These are phyloP conservation scores for Vitis riparia DNA, from an alignment of 164 flowering plant species.

Conservation along the genomic window DNA sequence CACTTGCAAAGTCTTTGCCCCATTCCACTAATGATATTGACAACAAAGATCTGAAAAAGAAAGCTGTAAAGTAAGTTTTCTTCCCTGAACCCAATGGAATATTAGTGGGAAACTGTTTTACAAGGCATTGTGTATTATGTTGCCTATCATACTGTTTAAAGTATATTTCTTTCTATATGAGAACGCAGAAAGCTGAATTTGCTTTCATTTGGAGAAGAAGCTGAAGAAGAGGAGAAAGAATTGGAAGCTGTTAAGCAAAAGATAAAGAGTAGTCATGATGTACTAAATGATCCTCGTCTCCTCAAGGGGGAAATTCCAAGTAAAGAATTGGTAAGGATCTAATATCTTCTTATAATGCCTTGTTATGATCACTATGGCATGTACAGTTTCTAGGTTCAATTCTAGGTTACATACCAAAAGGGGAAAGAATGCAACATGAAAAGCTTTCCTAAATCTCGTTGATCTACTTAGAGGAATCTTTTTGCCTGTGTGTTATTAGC, in stretches of 20 bases:
- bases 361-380: background rate
- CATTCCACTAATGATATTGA: slow-evolving; percentile 37
- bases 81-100: background rate
- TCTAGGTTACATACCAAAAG: background rate
- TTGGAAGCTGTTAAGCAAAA: slow-evolving; percentile 63
- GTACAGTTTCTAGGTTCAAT: background rate
- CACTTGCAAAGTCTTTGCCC: slow-evolving; percentile 30
- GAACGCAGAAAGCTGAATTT: slow-evolving; percentile 75
- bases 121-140: too few relatives aligned
- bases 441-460: too few relatives aligned
- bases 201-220: slow-evolving; percentile 99
- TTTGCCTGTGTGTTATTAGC: too few relatives aligned
- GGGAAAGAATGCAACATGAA: too few relatives aligned
- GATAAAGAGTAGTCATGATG: slow-evolving; percentile 96
- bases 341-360: background rate
- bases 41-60: slow-evolving; percentile 61
- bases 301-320: slow-evolving; percentile 48
- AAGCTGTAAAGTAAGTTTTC: slow-evolving; percentile 75
- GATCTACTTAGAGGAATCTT: too few relatives aligned
- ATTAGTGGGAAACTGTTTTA: background rate
- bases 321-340: slow-evolving; percentile 47
- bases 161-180: slow-evolving; percentile 2
- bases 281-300: slow-evolving; percentile 93
- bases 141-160: background rate
- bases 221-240: slow-evolving; percentile 94